phyloP scores from a whole-genome alignment of 345 rosid genomes.

The Melaleuca alternifolia region DNA sequence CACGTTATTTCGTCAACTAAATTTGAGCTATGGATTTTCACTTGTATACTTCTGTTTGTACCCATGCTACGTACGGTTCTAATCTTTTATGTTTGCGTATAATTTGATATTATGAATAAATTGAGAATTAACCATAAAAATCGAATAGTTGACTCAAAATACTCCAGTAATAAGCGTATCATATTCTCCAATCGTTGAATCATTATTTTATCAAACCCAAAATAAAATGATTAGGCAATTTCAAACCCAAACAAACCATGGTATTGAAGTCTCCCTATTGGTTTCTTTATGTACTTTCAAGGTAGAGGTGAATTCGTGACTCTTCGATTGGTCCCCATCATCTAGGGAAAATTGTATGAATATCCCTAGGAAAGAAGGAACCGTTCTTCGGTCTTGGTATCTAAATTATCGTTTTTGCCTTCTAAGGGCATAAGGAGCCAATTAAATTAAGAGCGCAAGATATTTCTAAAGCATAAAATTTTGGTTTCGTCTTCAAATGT shows the following conservation, averaged over 20 bases:
- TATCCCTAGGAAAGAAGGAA: neutral
- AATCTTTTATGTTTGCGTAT: neutral
- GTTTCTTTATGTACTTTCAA: neutral
- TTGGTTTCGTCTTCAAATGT: neutral
- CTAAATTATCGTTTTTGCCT: neutral
- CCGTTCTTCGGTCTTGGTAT: neutral
- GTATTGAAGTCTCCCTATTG: neutral
- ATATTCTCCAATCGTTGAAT: neutral
- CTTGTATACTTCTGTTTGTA: rapidly evolving
- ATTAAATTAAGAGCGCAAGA: neutral
- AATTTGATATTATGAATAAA: neutral
- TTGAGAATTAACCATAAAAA: too few relatives aligned
- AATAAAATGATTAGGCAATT: neutral
- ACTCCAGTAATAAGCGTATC: neutral
- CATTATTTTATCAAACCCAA: neutral
- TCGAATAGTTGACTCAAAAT: neutral
- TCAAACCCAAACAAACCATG: neutral
- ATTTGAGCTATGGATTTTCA: neutral
- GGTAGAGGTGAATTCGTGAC: too few relatives aligned
- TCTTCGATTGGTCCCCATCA: neutral
- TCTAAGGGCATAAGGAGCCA: neutral
- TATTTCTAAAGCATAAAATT: neutral
- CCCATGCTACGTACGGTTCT: rapidly evolving
- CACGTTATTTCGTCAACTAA: neutral
- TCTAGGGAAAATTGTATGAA: neutral